These are phyloP conservation scores for Xylaria acuta DNA, from an alignment of 495 filamentous ascomycete genomes.

Conservation along the genomic window DNA sequence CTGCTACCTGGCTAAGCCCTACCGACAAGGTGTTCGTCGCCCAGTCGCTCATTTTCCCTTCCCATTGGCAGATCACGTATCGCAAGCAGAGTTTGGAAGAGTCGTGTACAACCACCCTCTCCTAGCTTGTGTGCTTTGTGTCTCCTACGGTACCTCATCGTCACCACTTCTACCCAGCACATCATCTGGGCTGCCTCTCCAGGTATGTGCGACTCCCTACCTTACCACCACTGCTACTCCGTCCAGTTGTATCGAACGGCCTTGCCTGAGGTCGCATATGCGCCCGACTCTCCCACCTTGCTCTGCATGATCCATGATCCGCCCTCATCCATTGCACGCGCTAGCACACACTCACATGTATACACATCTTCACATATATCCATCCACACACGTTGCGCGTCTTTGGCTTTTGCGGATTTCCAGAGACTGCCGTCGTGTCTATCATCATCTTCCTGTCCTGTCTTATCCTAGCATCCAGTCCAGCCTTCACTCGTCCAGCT, in stretches of 20 bases:
- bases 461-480: slow-evolving; percentile 11
- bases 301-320: slow-evolving; percentile 28
- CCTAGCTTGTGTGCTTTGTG: slow-evolving; percentile 10
- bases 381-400: slow-evolving; percentile 17
- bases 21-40: slow-evolving; percentile 22
- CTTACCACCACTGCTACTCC: background rate
- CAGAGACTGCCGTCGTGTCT: background rate
- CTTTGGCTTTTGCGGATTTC: slow-evolving; percentile 19
- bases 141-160: slow-evolving; percentile 11
- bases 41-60: slow-evolving; percentile 12
- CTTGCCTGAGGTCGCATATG: slow-evolving; percentile 29
- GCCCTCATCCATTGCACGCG: slow-evolving; percentile 18
- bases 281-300: slow-evolving; percentile 15
- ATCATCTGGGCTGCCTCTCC: slow-evolving; percentile 1
- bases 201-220: slow-evolving; percentile 20
- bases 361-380: slow-evolving; percentile 10
- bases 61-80: slow-evolving; percentile 24
- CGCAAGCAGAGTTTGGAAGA: background rate
- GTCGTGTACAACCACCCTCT: slow-evolving; percentile 13
- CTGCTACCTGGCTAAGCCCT: slow-evolving; percentile 21
- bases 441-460: background rate
- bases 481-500: background rate
- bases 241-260: slow-evolving; percentile 17
- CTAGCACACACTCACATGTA: slow-evolving; percentile 21
- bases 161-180: slow-evolving; percentile 9